phyloP scores from a whole-genome alignment of 371 early-diverging fungal genomes.

The Sporodiniella umbellata region DNA sequence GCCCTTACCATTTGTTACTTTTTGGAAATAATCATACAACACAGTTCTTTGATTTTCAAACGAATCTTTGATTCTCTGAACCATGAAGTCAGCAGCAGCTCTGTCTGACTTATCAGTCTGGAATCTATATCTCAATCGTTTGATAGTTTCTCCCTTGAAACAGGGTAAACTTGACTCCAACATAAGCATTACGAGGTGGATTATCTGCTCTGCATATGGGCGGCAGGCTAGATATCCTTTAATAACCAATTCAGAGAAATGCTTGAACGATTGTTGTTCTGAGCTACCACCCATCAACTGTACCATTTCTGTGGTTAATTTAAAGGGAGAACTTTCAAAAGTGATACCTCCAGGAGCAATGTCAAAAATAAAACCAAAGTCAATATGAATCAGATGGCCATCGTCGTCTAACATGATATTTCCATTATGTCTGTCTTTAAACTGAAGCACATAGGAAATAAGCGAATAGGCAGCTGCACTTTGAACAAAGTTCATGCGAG shows the following conservation, averaged over 20 bases:
- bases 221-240: constrained; percentile 91
- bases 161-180: constrained; percentile 96
- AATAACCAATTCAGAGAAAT: constrained; percentile 89
- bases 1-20: constrained; percentile 77
- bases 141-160: constrained; percentile 91
- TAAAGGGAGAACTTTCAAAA: constrained; percentile 97
- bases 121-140: constrained; percentile 88
- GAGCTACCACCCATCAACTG: constrained; percentile 92
- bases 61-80: constrained; percentile 83
- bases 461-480: constrained; percentile 98
- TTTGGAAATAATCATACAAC: constrained; percentile 84
- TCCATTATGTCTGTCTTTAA: constrained; percentile 99
- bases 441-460: constrained; percentile 91
- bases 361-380: constrained; percentile 99
- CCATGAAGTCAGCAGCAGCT: constrained; percentile 94
- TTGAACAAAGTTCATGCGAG: constrained; percentile 94
- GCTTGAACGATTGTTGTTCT: constrained; percentile 78
- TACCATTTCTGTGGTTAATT: constrained; percentile 98
- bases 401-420: constrained; percentile 98
- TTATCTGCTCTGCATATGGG: constrained; percentile 93
- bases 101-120: constrained; percentile 89
- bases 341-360: constrained; percentile 98
- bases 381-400: constrained; percentile 98
- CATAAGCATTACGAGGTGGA: constrained; percentile 90
- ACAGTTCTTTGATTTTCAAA: constrained; percentile 90